Evolutionary conservation across 129 eudicot genomes (phyloP).

Genomic region (Smallanthus sonchifolius): DNA sequence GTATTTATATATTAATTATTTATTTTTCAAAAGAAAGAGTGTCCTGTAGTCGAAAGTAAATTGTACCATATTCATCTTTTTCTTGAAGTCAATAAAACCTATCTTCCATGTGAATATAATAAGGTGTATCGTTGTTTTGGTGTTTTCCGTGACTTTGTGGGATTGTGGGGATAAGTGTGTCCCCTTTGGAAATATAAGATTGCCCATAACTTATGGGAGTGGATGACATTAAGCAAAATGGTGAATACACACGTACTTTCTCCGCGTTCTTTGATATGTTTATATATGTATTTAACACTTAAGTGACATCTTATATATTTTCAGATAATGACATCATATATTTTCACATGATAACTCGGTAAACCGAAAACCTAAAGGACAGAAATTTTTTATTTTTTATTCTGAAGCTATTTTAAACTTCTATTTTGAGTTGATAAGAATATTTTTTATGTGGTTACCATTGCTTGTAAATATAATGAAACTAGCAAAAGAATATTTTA

Average conservation of each 20-base stretch:
- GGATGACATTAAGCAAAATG: background rate
- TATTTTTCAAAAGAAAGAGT: background rate
- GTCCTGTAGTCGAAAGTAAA: background rate
- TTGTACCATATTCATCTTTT: background rate
- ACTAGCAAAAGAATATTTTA: too few species aligned
- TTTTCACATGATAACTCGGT: too few species aligned
- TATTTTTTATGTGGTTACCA: too few species aligned
- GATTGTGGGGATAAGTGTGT: background rate
- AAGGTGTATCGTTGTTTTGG: background rate
- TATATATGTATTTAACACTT: background rate
- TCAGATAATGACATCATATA: too few species aligned
- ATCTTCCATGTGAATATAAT: background rate
- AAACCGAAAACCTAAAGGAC: too few species aligned
- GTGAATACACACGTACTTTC: background rate
- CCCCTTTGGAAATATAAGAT: background rate
- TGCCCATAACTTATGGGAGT: conserved; percentile 13
- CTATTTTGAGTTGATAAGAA: too few species aligned
- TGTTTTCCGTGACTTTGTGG: background rate
- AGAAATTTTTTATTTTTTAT: too few species aligned
- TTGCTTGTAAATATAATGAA: too few species aligned
- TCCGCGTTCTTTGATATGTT: background rate
- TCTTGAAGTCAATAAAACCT: conserved; percentile 12
- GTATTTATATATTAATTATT: background rate
- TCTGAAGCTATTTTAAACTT: too few species aligned
- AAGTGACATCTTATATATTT: too few species aligned